A percentile compares a stretch with the other conserved stretches of the same genome.
Evolutionary conservation across 2,329 filamentous ascomycete genomes (phyloP).

Genomic region (Nigrograna mackinnonii): DNA sequence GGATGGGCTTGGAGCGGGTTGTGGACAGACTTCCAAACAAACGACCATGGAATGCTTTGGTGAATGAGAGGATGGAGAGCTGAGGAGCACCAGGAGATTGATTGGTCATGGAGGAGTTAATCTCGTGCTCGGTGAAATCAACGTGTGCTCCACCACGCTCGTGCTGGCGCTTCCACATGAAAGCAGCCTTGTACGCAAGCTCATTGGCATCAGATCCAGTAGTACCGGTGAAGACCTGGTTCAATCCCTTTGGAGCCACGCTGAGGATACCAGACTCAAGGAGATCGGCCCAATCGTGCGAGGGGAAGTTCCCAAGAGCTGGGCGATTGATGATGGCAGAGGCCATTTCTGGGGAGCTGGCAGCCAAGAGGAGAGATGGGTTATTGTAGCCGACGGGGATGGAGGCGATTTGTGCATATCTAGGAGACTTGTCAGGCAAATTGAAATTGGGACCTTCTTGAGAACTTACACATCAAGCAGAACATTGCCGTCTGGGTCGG

Average conservation of each 20-base stretch:
- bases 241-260: conserved; percentile 78
- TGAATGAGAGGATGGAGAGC: conserved; percentile 87
- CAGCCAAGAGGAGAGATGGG: conserved; percentile 70
- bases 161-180: conserved; percentile 85
- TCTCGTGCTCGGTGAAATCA: conserved; percentile 79
- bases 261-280: conserved; percentile 79
- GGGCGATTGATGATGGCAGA: conserved; percentile 84
- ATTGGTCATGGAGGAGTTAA: conserved; percentile 78
- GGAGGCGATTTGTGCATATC: conserved; percentile 90
- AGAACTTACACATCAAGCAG: conserved; percentile 70
- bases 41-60: conserved; percentile 85
- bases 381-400: conserved; percentile 96
- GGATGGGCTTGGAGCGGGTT: conserved; percentile 89
- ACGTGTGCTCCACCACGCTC: conserved; percentile 77
- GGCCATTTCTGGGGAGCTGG: conserved; percentile 77
- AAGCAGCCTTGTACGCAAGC: conserved; percentile 91
- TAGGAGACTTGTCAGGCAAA: no score
- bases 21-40: conserved; percentile 87
- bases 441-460: conserved; percentile 2
- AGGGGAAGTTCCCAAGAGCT: conserved; percentile 88
- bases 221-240: conserved; percentile 90
- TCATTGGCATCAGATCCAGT: conserved; percentile 93
- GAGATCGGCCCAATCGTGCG: conserved; percentile 79
- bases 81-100: conserved; percentile 75
- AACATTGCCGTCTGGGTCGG: conserved; percentile 71